Percentiles rank a stretch among this genome's conserved stretches.
Evolutionary conservation across 2,329 filamentous ascomycete species (phyloP).

Genomic region (Polychaeton citri): DNA sequence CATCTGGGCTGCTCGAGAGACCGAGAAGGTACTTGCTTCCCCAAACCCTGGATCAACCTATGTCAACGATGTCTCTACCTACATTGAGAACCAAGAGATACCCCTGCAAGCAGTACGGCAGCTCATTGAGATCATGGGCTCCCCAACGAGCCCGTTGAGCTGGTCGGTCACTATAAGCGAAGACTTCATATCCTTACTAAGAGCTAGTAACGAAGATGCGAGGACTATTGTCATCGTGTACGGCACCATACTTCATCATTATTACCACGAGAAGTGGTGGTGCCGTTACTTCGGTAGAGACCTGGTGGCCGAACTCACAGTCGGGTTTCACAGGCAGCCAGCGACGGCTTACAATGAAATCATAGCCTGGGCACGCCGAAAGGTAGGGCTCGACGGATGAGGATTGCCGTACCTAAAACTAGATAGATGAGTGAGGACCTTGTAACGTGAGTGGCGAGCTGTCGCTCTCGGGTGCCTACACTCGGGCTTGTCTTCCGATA

Average conservation of each 20-base stretch:
- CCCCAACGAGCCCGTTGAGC: not conserved
- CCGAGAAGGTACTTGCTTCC: not conserved
- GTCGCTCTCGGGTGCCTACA: too few relatives aligned
- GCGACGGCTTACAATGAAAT: not conserved
- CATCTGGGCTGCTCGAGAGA: not conserved
- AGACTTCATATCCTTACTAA: not conserved
- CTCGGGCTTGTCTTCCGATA: too few relatives aligned
- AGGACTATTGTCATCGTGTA: not conserved
- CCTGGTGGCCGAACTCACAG: not conserved
- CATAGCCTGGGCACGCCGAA: not conserved
- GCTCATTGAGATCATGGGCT: not conserved
- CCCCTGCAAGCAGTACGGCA: not conserved
- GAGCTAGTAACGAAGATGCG: not conserved
- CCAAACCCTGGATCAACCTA: not conserved
- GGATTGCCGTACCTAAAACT: too few relatives aligned
- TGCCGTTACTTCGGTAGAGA: not conserved
- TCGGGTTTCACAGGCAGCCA: not conserved
- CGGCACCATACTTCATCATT: not conserved
- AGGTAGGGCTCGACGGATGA: not conserved
- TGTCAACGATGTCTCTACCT: not conserved
- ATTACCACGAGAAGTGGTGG: not conserved
- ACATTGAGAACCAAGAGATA: not conserved
- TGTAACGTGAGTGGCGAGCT: too few relatives aligned
- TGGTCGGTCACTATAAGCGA: not conserved
- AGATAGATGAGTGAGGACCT: too few relatives aligned